Percentiles rank a stretch among this genome's conserved stretches.
Conservation (phyloP, 208 protist species). For the Acanthamoeba polyphaga region DNA sequence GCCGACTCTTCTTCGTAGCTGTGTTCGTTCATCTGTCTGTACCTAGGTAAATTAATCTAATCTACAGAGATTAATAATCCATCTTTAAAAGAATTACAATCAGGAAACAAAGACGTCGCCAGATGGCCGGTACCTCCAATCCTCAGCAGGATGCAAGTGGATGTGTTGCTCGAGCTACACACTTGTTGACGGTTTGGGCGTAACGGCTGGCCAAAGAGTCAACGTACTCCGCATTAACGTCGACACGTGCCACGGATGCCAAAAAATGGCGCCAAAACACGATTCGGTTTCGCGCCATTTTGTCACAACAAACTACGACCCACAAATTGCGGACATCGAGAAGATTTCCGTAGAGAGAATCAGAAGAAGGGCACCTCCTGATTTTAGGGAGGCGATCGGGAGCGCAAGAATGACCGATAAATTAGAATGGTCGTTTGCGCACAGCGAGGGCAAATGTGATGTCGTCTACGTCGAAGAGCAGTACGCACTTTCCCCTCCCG, state of each 20-base stretch:
- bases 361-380: neutral
- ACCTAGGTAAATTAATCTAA: neutral
- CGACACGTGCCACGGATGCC: neutral
- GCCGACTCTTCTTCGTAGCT: neutral
- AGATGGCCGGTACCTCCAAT: neutral
- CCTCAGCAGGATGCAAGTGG: neutral
- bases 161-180: neutral
- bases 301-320: too few relatives aligned
- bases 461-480: slow-evolving; percentile 22
- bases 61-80: too few relatives aligned
- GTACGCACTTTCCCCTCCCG: neutral
- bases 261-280: neutral
- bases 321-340: neutral
- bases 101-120: too few relatives aligned
- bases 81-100: too few relatives aligned
- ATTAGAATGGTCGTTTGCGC: slow-evolving; percentile 19
- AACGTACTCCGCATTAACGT: neutral
- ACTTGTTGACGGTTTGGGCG: neutral
- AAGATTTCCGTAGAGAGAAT: neutral
- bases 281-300: neutral
- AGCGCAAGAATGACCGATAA: neutral
- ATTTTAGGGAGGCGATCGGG: neutral
- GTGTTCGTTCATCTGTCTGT: slow-evolving; percentile 13
- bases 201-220: neutral
- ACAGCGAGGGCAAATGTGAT: slow-evolving; percentile 23